Conservation (phyloP, 768 basidiomycete genomes). For the Vishniacozyma victoriae region DNA sequence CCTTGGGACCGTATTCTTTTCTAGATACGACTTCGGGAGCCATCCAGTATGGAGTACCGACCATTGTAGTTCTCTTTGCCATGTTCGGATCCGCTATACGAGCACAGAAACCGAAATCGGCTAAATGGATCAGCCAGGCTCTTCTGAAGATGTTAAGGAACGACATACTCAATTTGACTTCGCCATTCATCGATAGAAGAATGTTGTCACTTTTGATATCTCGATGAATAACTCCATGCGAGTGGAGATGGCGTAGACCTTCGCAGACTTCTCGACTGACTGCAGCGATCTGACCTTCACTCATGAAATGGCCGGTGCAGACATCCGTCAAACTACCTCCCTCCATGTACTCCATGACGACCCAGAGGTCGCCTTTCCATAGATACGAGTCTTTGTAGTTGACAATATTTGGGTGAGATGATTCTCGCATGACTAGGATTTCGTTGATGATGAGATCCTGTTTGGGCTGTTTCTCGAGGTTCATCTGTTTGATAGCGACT, state of each 20-base stretch:
- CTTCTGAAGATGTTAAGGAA: neutral
- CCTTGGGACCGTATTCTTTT: slow-evolving; percentile 93
- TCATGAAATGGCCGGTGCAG: slow-evolving; percentile 92
- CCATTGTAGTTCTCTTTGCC: slow-evolving; percentile 90
- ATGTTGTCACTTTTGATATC: slow-evolving; percentile 99
- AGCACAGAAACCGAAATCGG: slow-evolving; percentile 49
- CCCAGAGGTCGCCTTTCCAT: slow-evolving; percentile 96
- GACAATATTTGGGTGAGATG: slow-evolving; percentile 96
- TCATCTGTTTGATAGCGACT: slow-evolving; percentile 99
- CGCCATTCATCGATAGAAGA: slow-evolving; percentile 80
- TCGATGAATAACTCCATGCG: slow-evolving; percentile 94
- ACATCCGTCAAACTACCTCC: slow-evolving; percentile 93
- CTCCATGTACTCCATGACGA: slow-evolving; percentile 99
- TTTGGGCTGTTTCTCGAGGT: slow-evolving; percentile 98
- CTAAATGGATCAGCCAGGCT: slow-evolving; percentile 12
- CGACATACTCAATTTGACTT: slow-evolving; percentile 92
- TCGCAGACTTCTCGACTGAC: slow-evolving; percentile 88
- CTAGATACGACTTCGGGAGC: slow-evolving; percentile 97
- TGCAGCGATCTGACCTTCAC: slow-evolving; percentile 96
- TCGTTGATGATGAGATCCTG: slow-evolving; percentile 99
- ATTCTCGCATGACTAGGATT: slow-evolving; percentile 96
- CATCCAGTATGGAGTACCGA: slow-evolving; percentile 98
- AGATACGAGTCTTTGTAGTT: slow-evolving; percentile 99
- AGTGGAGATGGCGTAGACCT: slow-evolving; percentile 88
- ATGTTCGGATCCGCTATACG: slow-evolving; percentile 46